A percentile compares a stretch with the other conserved stretches of the same genome.
Evolutionary conservation across 2,329 filamentous ascomycete genomes (phyloP).

Genomic region (Penicillium corylophilum): DNA sequence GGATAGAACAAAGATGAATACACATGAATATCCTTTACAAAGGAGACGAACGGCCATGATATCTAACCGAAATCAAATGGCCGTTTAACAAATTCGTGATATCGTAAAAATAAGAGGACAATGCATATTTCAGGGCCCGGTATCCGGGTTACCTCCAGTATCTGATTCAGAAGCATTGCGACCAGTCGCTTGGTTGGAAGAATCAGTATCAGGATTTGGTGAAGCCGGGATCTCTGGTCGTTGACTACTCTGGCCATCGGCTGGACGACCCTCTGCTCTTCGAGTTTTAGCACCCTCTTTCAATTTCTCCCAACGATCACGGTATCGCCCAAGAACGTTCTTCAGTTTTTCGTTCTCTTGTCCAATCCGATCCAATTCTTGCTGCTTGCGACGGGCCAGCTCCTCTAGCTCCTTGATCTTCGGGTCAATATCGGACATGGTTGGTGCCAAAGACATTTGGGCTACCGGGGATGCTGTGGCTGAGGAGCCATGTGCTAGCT

Average conservation of each 20-base stretch:
- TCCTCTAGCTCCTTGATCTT: constrained; percentile 68
- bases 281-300: constrained; percentile 60
- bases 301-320: constrained; percentile 67
- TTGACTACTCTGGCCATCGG: constrained; percentile 13
- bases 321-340: constrained; percentile 55
- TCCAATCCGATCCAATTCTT: constrained; percentile 63
- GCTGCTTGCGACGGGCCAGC: constrained; percentile 57
- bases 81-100: background rate
- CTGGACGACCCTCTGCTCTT: constrained; percentile 27
- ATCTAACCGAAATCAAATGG: background rate
- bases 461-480: constrained; percentile 26
- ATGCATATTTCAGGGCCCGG: background rate
- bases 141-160: background rate
- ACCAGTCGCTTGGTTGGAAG: background rate
- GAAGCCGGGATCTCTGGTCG: constrained; percentile 10
- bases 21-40: background rate
- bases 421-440: constrained; percentile 44
- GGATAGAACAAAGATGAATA: background rate
- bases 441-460: constrained; percentile 16
- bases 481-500: constrained; percentile 32
- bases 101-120: background rate
- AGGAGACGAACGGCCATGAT: background rate
- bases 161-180: constrained; percentile 1
- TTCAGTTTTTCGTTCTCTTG: constrained; percentile 62
- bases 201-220: constrained; percentile 8